Conservation (phyloP, 2,329 filamentous ascomycete species). For the Exophiala mesophila region DNA sequence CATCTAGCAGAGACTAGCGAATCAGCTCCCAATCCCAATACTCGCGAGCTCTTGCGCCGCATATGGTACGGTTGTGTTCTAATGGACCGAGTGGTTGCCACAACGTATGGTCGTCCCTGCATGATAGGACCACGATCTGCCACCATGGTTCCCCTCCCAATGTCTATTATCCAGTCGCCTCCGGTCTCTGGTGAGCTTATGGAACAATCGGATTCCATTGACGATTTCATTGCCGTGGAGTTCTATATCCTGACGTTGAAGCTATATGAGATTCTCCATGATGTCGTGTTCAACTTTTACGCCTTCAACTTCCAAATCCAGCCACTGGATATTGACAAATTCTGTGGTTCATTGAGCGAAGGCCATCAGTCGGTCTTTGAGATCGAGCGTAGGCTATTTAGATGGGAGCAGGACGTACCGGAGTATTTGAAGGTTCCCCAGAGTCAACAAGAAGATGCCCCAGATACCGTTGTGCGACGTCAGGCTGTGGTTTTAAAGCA, state of each 20-base stretch:
- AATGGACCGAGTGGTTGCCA: slow-evolving; percentile 36
- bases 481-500: slow-evolving; percentile 33
- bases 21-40: slow-evolving; percentile 25
- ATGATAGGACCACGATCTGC: slow-evolving; percentile 33
- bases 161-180: slow-evolving; percentile 13
- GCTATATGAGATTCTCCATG: slow-evolving; percentile 35
- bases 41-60: slow-evolving; percentile 26
- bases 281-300: slow-evolving; percentile 28
- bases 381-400: slow-evolving; percentile 31
- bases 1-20: slow-evolving; percentile 40
- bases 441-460: slow-evolving; percentile 1
- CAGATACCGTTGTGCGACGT: slow-evolving; percentile 28
- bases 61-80: slow-evolving; percentile 36
- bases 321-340: slow-evolving; percentile 2
- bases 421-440: slow-evolving; percentile 26
- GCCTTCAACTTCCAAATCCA: slow-evolving; percentile 3
- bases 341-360: slow-evolving; percentile 16
- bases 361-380: slow-evolving; percentile 32
- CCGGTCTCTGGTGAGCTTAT: slow-evolving; percentile 1
- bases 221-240: too few relatives aligned
- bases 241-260: slow-evolving; percentile 32
- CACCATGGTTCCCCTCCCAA: slow-evolving; percentile 29
- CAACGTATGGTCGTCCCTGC: slow-evolving; percentile 35
- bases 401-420: slow-evolving; percentile 31
- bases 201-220: slow-evolving; percentile 28